Conservation (phyloP, 192 early-diverging fungal genomes). For the Linnemannia exigua region DNA sequence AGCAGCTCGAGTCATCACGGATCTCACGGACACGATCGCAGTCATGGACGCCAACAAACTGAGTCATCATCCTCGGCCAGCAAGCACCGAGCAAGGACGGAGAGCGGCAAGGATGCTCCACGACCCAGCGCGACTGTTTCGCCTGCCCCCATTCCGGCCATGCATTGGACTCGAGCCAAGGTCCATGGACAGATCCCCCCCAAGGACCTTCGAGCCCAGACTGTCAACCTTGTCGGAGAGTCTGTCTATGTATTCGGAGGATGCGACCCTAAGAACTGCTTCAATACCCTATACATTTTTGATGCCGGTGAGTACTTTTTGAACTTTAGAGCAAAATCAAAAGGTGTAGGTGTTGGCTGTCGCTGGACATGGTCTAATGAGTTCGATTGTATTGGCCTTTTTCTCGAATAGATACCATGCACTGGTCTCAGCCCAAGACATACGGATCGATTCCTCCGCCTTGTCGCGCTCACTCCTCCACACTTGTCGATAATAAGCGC, state of each 20-base stretch:
- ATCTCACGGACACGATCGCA: not conserved
- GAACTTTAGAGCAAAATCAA: too few species aligned
- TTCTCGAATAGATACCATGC: conserved; percentile 74
- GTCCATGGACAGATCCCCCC: conserved; percentile 74
- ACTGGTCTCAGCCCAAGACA: conserved; percentile 81
- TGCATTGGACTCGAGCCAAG: conserved; percentile 82
- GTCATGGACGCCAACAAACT: not conserved
- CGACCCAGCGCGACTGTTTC: conserved; percentile 50
- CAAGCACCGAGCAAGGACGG: conserved; percentile 21
- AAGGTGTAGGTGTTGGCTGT: not conserved
- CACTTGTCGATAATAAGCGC: conserved; percentile 67
- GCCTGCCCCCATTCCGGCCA: conserved; percentile 80
- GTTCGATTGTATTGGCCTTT: not conserved
- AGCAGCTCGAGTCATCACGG: not conserved
- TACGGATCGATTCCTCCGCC: conserved; percentile 79
- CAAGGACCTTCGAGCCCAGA: conserved; percentile 81
- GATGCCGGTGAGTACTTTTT: conserved; percentile 70
- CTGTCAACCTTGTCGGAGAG: conserved; percentile 80
- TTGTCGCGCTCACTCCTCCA: conserved; percentile 87
- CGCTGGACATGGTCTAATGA: not conserved
- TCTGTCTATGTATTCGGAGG: conserved; percentile 90
- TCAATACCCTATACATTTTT: conserved; percentile 82
- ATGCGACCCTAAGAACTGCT: conserved; percentile 82
- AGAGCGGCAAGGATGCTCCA: not conserved
- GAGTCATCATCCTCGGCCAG: conserved; percentile 11